Evolutionary conservation across 1,284 basidiomycete species (phyloP).

Genomic region (Stereum hirsutum): DNA sequence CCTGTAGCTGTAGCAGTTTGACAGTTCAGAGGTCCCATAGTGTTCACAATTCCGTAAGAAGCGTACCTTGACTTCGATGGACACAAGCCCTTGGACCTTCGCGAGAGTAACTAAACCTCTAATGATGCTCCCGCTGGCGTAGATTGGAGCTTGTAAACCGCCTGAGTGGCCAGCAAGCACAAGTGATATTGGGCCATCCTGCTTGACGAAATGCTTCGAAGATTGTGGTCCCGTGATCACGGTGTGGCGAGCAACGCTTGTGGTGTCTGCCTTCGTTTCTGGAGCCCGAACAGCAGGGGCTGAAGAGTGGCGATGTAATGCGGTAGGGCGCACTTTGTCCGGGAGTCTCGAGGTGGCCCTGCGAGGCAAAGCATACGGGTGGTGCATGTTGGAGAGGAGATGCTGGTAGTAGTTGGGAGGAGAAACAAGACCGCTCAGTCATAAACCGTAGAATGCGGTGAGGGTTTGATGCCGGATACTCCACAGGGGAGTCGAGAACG

Average conservation of each 20-base stretch:
- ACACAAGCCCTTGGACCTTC: constrained; percentile 10
- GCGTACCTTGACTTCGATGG: constrained; percentile 12
- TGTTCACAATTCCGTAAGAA: neutral
- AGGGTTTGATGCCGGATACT: too few relatives aligned
- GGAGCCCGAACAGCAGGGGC: too few relatives aligned
- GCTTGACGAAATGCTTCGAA: constrained; percentile 14
- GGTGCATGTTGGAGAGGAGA: neutral
- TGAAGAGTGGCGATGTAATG: too few relatives aligned
- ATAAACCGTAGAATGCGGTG: too few relatives aligned
- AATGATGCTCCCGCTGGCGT: constrained; percentile 13
- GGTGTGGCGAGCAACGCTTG: neutral
- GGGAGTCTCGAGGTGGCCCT: too few relatives aligned
- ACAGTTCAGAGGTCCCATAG: neutral
- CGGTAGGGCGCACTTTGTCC: too few relatives aligned
- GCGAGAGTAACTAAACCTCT: constrained; percentile 13
- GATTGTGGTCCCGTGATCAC: neutral
- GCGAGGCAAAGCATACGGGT: constrained; percentile 1
- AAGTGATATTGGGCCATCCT: constrained; percentile 11
- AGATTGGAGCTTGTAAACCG: constrained; percentile 11
- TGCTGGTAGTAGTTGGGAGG: too few relatives aligned
- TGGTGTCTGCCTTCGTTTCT: neutral
- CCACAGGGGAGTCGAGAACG: too few relatives aligned
- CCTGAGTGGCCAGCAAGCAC: constrained; percentile 12
- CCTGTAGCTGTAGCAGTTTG: constrained; percentile 7
- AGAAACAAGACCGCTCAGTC: too few relatives aligned